Base-by-base conservation (phyloP, 805 yeast species). In the Barnettozyma vustinii region DNA sequence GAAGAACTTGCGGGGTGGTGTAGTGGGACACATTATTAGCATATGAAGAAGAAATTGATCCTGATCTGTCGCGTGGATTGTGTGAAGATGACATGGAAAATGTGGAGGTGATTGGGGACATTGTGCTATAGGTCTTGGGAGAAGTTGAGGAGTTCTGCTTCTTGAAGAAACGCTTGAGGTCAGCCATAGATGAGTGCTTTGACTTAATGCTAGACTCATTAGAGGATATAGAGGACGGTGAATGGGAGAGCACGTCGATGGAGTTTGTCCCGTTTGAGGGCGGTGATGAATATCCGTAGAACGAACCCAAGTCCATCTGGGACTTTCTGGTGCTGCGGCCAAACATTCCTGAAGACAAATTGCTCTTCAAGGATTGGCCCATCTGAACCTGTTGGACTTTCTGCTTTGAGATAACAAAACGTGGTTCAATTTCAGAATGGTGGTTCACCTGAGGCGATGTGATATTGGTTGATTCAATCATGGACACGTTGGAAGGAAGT, bases 331-430 rank as follows among this genome's bases (percentile, higher is more conserved):
- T 72, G 51, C 27, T 39, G 15, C 72, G 70, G 3, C 73, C 64
- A 54, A 80, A 81, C 60, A 67, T 25, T 54, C 72, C 57, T 65
- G 81, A 41, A 75, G 50, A 42, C 0, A 56, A 32, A 6, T 46
- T 46, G 1, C 54, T 52, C 27, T 58, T 58, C 37, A 53, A 41
- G 8, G 58, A 50, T 25, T 54, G 51, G 5, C 61, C 60, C 16
- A 54, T 51, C 40, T 57, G 61, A 12, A 52, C 57, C 18, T 56
- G 61, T 23, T 56, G 82, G 21, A 83, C 80, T 47, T 86, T 78
- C 52, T 84, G 94, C 58, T 87, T 81, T 10, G 95, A 86, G 37
- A 90, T 84, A 44, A 90, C 81, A 61, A 90, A 89, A 40, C 96
- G 74, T 15, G 95, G 86, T 61, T 89, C 97, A n/a, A 90, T 81